Evolutionary conservation across 2,329 filamentous ascomycete species (phyloP), one percentile per base, ranked within the genome.

Genomic region (Bretziella fagacearum): DNA sequence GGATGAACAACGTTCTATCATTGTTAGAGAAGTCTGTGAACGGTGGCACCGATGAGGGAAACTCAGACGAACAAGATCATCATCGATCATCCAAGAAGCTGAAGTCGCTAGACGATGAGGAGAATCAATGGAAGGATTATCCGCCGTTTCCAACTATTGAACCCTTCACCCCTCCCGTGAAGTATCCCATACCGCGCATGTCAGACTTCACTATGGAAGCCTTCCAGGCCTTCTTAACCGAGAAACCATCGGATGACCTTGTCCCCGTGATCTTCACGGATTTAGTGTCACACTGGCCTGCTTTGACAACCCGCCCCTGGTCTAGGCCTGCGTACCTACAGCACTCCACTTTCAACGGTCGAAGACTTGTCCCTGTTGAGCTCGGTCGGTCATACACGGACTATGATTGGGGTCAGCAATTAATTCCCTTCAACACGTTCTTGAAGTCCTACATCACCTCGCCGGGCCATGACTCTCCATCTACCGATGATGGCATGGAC

Each of bases 361-460:
- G 78, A 26, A 71, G 91, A 8, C 70, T 94, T 0, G 83, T 96
- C 0, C 89, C 89, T 0, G 73, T 95, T 2, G 87, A 96, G 59
- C 62, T 91, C 2, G 89, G 91, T 0, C 69, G 82, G 40, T 91
- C 81, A 57, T 98, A 96, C 57, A 87, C 85, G 1, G 85, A 94
- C 53, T 72, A 74, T 17, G 79, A 70, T 18, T 95, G 89, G 87
- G 77, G 79, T 0, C 89, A 96, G 60, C 73, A 77, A 47, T 76
- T 96, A 22, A 72, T 93, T 42, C 67, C 74, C 0, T 93, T 96
- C 55, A 63, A 65, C 4, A 65, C 79, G 1, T 93, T 95, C 53
- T 64, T 94, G 41, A 54, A 65, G 4, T 60, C 60, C 1, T 78
- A 83, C 57, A 70, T 93, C 50, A 18, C 23, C 4, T 18, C 22